Base-by-base conservation (phyloP, 1,139 yeast genomes). In the Sugiyamaella japonica region DNA sequence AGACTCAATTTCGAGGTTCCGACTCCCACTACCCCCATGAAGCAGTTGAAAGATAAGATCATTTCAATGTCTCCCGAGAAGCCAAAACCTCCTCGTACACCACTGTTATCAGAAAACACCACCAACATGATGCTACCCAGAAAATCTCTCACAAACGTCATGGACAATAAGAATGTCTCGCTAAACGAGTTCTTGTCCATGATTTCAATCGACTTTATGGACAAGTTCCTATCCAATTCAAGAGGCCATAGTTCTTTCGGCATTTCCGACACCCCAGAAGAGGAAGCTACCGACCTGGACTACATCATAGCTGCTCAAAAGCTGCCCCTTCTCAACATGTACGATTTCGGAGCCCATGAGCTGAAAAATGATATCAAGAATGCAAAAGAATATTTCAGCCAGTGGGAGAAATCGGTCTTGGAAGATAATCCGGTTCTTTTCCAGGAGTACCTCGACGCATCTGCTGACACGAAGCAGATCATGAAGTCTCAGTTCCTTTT, bases 351-450 rank as follows among this genome's bases (percentile, higher is more conserved):
- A 56, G 78, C 82, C 59, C 71, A 75, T 29, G 85, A 82, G 60
- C 69, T 82, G 59, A 73, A 72, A n/a, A 77, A 74, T 44, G 79
- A 78, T 59, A 78, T 82, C 38, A 68, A 70, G 16, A 59, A 58
- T 44, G 83, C 83, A 2, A 73, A 76, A 52, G 71, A 69, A 13
- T 67, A 76, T 23, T 80, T 76, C 59, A 70, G 72, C 1, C 75
- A 78, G 51, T 72, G 79, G 52, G 78, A 77, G 54, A 70, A 72
- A 8, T 76, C 76, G 28, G 76, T 79, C 1, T 63, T 70, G 36
- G 73, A 70, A 6, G 78, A 78, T 52, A 80, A 79, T 54, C 85
- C 86, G 0, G 68, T 71, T 5, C 61, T 81, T 13, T 79, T 83
- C 61, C 70, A 72, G 40, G 81, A 78, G 56, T 82, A 75, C 61